Base-by-base conservation (phyloP, 768 basidiomycete genomes). In the Cyclocybe aegerita region DNA sequence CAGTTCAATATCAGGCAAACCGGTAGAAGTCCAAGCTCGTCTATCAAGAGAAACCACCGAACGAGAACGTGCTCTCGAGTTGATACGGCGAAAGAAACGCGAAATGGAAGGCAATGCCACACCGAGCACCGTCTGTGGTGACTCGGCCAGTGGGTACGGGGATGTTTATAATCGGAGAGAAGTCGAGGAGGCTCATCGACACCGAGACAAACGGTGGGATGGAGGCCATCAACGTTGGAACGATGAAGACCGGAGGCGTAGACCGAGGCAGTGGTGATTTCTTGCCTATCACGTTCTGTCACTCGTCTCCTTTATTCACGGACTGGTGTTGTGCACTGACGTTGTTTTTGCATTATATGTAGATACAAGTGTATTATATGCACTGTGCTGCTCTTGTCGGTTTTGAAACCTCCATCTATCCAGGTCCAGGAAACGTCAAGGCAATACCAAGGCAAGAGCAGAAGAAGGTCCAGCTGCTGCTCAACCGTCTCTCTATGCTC, bases 41-140 rank as follows among this genome's bases (percentile, higher is more conserved):
- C 67, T 89, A 7, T 70, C 69, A n/a, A 83, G 90, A 23, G 90
- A 92, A 66, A 81, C 83, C 0, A 79, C 84, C 1, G 90, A 92
- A 64, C 80, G 88, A 4, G 79, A 85, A 58, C 82, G 90, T 0
- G 89, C 90, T 0, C 68, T 81, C n/a, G 87, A 78, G 7, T 82
- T 91, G 29, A 83, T 90, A 15, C 73, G 73, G 46, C 74, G 85
- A 36, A 87, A 81, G 69, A 79, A 82, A 59, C 76, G 81, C 1
- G 86, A 90, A 65, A 65, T 76, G 67, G 75, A 71, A 31, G 85
- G 84, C 2, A 83, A 77, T 49, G 79, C 78, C 52, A 91, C 90
- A 1, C 90, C 88, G 0, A 86, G 82, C 55, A 88, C 85, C 0
- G 82, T 87, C 3, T 75, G 72, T 41, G 79, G 77, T 2, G 79